Evolutionary conservation across 2,329 filamentous ascomycete genomes (phyloP).

Genomic region (Sporothrix brasiliensis): DNA sequence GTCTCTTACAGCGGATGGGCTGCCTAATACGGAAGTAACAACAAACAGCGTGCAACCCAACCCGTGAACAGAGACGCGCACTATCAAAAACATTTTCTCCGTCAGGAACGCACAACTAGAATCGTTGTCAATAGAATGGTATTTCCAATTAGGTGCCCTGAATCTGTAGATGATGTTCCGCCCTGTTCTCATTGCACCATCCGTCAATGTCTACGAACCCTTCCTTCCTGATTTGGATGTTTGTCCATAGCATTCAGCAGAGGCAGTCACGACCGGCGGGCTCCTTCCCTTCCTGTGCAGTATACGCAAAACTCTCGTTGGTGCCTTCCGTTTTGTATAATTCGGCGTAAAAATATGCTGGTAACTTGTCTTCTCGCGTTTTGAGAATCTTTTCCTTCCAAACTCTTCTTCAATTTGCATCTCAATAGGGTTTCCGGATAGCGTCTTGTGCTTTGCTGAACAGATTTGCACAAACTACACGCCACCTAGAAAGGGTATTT

Average conservation of each 20-base stretch:
- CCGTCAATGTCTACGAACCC: background rate
- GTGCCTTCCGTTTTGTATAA: constrained; percentile 5
- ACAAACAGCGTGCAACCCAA: background rate
- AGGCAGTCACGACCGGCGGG: background rate
- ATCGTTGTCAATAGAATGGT: background rate
- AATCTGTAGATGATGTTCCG: too few relatives aligned
- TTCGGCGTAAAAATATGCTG: background rate
- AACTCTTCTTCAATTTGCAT: background rate
- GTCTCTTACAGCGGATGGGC: background rate
- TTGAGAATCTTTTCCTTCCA: background rate
- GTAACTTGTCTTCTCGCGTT: constrained; percentile 1
- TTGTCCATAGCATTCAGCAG: background rate
- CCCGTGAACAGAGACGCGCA: background rate
- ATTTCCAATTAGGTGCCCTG: too few relatives aligned
- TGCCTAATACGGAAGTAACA: constrained; percentile 10
- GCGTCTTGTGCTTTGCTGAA: background rate
- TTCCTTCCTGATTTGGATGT: constrained; percentile 7
- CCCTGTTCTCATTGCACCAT: too few relatives aligned
- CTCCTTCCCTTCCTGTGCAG: constrained; percentile 16
- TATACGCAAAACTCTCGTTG: background rate
- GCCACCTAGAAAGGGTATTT: background rate
- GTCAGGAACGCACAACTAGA: background rate
- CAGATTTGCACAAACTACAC: background rate
- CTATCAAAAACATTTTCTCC: background rate
- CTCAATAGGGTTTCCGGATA: background rate